Percentiles rank a stretch among this genome's conserved stretches.
Conservation (phyloP, 1,139 yeast species). For the Hyphopichia burtonii region DNA sequence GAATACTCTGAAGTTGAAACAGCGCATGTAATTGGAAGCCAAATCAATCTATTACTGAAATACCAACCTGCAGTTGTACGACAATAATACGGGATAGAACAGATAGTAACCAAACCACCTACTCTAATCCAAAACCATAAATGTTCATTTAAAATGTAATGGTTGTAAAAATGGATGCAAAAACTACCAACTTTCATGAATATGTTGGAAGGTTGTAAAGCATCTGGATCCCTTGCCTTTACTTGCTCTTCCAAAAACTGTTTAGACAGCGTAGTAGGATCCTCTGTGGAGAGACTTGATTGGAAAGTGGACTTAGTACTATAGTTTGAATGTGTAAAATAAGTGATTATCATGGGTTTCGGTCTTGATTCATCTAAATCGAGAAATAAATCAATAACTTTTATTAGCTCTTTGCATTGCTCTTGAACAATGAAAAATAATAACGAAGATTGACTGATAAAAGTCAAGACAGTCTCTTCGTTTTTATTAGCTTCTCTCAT, state of each 20-base stretch:
- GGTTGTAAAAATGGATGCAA: conserved; percentile 13
- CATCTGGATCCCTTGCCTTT: conserved; percentile 29
- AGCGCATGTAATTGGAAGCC: conserved; percentile 37
- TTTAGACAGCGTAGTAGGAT: background rate
- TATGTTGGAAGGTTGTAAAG: conserved; percentile 23
- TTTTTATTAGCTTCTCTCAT: conserved; percentile 8
- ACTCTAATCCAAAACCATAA: conserved; percentile 35
- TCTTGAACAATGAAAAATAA: conserved; percentile 20
- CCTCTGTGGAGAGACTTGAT: background rate
- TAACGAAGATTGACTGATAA: conserved; percentile 29
- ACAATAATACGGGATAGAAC: conserved; percentile 30
- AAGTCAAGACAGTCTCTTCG: conserved; percentile 27
- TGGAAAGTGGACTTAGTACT: background rate
- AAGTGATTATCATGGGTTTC: conserved; percentile 17
- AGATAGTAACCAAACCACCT: conserved; percentile 21
- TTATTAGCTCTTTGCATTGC: conserved; percentile 14
- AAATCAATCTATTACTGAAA: conserved; percentile 25
- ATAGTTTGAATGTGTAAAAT: background rate
- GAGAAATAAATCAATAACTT: conserved; percentile 25
- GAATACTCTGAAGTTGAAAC: conserved; percentile 33
- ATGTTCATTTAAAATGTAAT: conserved; percentile 16
- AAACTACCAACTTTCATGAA: conserved; percentile 21
- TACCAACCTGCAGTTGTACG: conserved; percentile 34
- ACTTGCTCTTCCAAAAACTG: conserved; percentile 5
- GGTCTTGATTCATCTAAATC: conserved; percentile 27